Evolutionary conservation across 192 early-diverging fungal genomes (phyloP).

Genomic region (Allomyces arbusculus): DNA sequence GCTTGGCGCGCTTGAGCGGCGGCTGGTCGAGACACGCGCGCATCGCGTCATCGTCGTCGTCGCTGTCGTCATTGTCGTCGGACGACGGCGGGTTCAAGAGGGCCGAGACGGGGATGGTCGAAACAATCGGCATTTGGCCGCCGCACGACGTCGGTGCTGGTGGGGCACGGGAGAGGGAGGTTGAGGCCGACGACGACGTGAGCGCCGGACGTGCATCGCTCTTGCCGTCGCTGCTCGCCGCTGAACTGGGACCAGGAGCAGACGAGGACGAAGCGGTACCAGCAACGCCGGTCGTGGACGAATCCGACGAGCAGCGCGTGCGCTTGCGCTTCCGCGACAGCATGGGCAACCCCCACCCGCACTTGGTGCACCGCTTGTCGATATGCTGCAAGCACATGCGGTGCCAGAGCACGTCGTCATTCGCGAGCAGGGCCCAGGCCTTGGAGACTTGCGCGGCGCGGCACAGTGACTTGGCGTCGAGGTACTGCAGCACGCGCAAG

Average conservation of each 20-base stretch:
- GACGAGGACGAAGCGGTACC: too few species aligned
- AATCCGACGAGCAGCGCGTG: too few species aligned
- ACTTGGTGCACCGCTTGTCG: constrained; percentile 80
- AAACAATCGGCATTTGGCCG: not conserved
- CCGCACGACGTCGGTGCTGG: not conserved
- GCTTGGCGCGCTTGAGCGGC: too few species aligned
- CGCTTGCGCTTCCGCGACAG: constrained; percentile 38
- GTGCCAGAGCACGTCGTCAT: constrained; percentile 89
- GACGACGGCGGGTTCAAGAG: not conserved
- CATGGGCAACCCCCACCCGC: constrained; percentile 92
- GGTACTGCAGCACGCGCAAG: constrained; percentile 64
- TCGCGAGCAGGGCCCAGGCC: constrained; percentile 60
- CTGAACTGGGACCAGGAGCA: too few species aligned
- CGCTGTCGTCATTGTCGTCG: not conserved
- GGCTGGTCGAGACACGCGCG: too few species aligned
- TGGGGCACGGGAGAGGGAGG: too few species aligned
- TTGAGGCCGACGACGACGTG: too few species aligned
- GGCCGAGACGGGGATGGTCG: not conserved
- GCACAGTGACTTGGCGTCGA: constrained; percentile 81
- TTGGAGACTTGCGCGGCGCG: constrained; percentile 71
- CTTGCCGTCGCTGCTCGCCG: too few species aligned
- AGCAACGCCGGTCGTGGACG: too few species aligned
- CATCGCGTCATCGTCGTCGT: too few species aligned
- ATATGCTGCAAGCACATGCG: constrained; percentile 96
- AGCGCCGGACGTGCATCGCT: too few species aligned